Evolutionary conservation across 345 rosid genomes (phyloP).

Genomic region (Melaleuca alternifolia): DNA sequence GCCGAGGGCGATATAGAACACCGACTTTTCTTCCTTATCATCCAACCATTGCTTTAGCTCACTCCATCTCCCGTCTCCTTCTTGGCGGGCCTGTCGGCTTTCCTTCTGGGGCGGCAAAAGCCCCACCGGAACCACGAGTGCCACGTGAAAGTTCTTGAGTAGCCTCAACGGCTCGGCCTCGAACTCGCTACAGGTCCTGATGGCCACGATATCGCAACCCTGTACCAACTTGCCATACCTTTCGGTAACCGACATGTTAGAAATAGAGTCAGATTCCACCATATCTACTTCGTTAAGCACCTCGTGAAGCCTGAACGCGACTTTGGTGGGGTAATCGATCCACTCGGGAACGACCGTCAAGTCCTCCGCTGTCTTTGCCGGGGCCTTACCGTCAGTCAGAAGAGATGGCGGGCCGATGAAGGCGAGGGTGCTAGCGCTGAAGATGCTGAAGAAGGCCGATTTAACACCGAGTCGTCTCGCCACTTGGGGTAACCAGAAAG

Average conservation of each 20-base stretch:
- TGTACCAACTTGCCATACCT: not conserved
- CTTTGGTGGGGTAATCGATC: constrained; percentile 9
- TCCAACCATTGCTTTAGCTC: not conserved
- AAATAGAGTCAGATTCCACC: no score
- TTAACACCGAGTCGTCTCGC: constrained; percentile 6
- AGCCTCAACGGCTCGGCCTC: constrained; percentile 1
- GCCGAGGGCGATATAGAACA: constrained; percentile 8
- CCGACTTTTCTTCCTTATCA: not conserved
- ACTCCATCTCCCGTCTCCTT: not conserved
- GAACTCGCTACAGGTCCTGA: constrained; percentile 6
- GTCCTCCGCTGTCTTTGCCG: constrained; percentile 9
- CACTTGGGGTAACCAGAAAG: constrained; percentile 28
- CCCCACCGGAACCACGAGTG: not conserved
- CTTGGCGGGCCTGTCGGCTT: not conserved
- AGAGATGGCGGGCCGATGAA: constrained; percentile 7
- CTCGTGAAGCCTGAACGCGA: constrained; percentile 7
- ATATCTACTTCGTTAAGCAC: no score
- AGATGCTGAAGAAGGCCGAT: constrained; percentile 12
- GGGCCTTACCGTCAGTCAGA: not conserved
- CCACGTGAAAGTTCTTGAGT: not conserved
- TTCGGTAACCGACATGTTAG: not conserved
- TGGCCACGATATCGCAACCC: not conserved
- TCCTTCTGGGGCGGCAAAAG: not conserved
- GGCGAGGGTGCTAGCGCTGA: constrained; percentile 5
- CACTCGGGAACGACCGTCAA: constrained; percentile 17